Evolutionary conservation across 352 stramenopile species (phyloP), one percentile per base, ranked within the genome.

Genomic region (Globisporangium canariense): DNA sequence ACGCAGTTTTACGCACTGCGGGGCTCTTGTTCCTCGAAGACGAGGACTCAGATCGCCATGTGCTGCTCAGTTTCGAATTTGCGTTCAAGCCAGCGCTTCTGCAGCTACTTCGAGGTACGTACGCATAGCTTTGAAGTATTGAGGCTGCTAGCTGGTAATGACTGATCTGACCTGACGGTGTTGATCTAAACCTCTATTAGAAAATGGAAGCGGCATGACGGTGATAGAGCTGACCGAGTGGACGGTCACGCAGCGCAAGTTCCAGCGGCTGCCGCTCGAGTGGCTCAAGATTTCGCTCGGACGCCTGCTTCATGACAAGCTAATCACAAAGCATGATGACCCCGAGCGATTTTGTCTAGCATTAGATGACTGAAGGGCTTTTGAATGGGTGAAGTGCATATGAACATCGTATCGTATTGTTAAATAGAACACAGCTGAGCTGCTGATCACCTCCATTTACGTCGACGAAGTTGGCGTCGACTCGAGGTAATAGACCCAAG

Each of bases 401-500:
- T 43, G 20, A 28, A 58, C 22, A 38, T 28, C 25, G 2, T 51
- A 30, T 32, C 32, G 41, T 40, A 40, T 51, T 51, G 34, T 18
- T 55, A 38, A 43, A 58, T 64, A 58, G 25, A 68, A 51, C 20
- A 59, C 41, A 34, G 20, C 13, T 16, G 10, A 28, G 53, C 43
- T 49, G 20, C 34, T 46, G 18, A 43, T 32, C 32, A 30, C 36
- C 18, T 30, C n/a, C 32, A 30, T 20, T 9, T 43, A 30, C 9
- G 16, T 52, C 34, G 43, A 58, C 25, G 43, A 58, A 14, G 18
- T 20, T 65, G 30, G 49, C 14, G 75, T 52, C 0, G 69, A 65
- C 70, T 93, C 77, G 50, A 97, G 69, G 63, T 97, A 97, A 62
- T 90, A 96, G 0, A 97, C 76, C 90, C 90, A 97, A 30, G 89